Base-by-base conservation (phyloP, 257 asterid genomes). In the Misopates orontium region DNA sequence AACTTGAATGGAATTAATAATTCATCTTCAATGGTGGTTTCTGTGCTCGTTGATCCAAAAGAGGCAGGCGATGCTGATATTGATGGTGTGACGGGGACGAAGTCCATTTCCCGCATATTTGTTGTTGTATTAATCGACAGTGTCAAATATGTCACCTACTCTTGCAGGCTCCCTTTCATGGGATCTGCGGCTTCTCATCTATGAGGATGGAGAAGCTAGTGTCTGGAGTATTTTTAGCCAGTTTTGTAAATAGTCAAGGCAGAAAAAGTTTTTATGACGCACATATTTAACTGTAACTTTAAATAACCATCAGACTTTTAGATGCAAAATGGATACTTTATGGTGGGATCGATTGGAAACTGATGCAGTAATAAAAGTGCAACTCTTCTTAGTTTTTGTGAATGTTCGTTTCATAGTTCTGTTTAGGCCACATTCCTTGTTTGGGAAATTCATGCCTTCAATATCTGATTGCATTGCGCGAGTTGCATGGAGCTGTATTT, bases 1-100 rank as follows among this genome's bases (percentile, higher is more conserved):
- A 80, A 78, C 57, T 74, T 82, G 60, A 78, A n/a, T 0, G 73
- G 81, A 32, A 79, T 73, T 52, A 80, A 64, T 50, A 61, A 42
- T 19, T 72, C 90, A 20, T 42, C 73, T 39, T 79, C 96, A 10
- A 85, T 91, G 93, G 96, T 87, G 50, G 95, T 90, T 9, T 90
- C 97, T 19, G 95, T 90, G 67, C 95, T 90, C 6, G 84, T 87
- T 24, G 97, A 90, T 78, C 97, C 97, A 13, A 79, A 94, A 71
- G 95, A 90, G 77, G 80, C 78, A 0, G 84, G 83, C 22, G 91
- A 87, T 55, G 76, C 61, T 1, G 89, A 86, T 17, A 78, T 78
- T 32, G 90, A 80, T 51, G 85, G 84, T 39, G 79, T 85, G 64
- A 75, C 83, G 76, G 90, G 95, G 24, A 40, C 79, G 0, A 87